Conservation (phyloP, 2,329 filamentous ascomycete genomes). For the Xylariaceae sp. region DNA sequence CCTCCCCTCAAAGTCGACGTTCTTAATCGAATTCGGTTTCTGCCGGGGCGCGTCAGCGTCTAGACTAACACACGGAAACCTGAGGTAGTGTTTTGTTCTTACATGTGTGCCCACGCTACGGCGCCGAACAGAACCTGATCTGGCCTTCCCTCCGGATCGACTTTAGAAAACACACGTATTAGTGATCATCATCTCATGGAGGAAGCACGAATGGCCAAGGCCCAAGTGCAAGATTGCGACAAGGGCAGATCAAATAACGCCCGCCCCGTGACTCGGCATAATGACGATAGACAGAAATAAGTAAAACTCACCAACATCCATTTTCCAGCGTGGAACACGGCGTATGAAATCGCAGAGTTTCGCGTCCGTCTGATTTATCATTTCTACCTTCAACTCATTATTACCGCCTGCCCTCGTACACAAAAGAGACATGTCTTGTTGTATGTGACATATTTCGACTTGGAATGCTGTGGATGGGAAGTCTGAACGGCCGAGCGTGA, state of each 20-base stretch:
- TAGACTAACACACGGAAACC: not conserved
- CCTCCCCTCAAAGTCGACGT: slow-evolving; percentile 27
- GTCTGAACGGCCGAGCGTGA: slow-evolving; percentile 34
- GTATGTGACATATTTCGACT: slow-evolving; percentile 37
- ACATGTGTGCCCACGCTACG: slow-evolving; percentile 36
- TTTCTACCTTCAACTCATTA: slow-evolving; percentile 25
- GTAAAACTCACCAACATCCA: slow-evolving; percentile 29
- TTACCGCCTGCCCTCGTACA: slow-evolving; percentile 24
- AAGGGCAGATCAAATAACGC: no score
- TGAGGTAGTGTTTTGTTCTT: slow-evolving; percentile 17
- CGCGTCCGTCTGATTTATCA: slow-evolving; percentile 35
- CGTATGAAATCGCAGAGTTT: slow-evolving; percentile 38
- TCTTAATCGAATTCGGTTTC: slow-evolving; percentile 30
- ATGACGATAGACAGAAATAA: not conserved
- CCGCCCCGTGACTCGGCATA: not conserved
- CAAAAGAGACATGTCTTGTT: slow-evolving; percentile 32
- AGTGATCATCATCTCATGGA: not conserved
- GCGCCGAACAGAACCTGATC: slow-evolving; percentile 39
- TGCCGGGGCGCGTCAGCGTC: slow-evolving; percentile 13
- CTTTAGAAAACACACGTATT: slow-evolving; percentile 8
- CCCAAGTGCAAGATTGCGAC: no score
- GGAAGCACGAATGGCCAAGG: no score
- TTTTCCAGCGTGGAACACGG: slow-evolving; percentile 39
- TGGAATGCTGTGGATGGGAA: slow-evolving; percentile 40
- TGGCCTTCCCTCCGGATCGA: slow-evolving; percentile 35